These are phyloP conservation scores for Cairneyella variabilis DNA, from an alignment of 495 filamentous ascomycete genomes.

Conservation along the genomic window DNA sequence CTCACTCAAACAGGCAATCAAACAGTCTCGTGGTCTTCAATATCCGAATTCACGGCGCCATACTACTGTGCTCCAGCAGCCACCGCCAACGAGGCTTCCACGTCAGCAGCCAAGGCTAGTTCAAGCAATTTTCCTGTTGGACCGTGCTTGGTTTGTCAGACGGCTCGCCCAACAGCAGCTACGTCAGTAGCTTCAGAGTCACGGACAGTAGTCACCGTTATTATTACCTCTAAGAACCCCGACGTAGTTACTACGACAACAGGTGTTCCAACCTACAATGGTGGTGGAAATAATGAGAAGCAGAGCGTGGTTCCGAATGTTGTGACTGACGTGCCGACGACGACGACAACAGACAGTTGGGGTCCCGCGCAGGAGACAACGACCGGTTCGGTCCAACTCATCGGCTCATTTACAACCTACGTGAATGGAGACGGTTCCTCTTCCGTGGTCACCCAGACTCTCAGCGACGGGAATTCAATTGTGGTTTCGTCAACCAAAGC, in stretches of 20 bases:
- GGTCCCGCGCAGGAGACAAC: too few relatives aligned
- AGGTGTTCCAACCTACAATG: background rate
- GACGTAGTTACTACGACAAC: background rate
- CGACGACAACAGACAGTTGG: background rate
- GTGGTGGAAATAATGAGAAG: too few relatives aligned
- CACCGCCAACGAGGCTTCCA: too few relatives aligned
- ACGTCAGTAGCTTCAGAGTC: too few relatives aligned
- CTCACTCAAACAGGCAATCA: constrained; percentile 10
- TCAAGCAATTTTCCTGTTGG: too few relatives aligned
- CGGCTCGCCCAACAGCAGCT: too few relatives aligned
- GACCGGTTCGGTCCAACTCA: too few relatives aligned
- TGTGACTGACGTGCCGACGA: background rate
- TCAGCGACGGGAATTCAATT: constrained; percentile 11
- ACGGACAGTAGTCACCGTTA: background rate
- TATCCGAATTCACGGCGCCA: constrained; percentile 20
- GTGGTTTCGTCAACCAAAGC: constrained; percentile 12
- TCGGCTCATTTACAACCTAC: too few relatives aligned
- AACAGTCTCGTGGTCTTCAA: background rate
- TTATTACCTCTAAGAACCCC: background rate
- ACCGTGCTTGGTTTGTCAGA: too few relatives aligned
- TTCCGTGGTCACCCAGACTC: background rate
- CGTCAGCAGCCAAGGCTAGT: too few relatives aligned
- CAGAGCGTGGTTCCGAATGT: too few relatives aligned
- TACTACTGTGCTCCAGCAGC: background rate
- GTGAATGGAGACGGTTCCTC: background rate